Evolutionary conservation across 2,329 filamentous ascomycete species (phyloP).

Genomic region (Nemania bipapillata): DNA sequence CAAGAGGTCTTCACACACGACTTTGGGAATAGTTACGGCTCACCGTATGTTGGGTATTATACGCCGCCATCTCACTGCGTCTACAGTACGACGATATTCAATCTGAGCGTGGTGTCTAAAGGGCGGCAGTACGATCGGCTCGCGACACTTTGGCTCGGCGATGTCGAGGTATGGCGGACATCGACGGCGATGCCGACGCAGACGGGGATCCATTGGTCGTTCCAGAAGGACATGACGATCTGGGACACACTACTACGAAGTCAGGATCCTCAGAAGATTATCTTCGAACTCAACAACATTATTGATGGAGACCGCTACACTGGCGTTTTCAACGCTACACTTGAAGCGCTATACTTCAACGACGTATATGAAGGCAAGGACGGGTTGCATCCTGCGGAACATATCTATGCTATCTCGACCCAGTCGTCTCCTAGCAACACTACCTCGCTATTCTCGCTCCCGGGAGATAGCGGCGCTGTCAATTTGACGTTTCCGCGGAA

Average conservation of each 20-base stretch:
- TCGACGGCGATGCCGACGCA: conserved; percentile 71
- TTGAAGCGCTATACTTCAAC: conserved; percentile 65
- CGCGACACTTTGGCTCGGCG: conserved; percentile 68
- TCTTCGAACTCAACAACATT: conserved; percentile 71
- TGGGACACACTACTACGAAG: conserved; percentile 64
- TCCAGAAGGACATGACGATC: conserved; percentile 71
- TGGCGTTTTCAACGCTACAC: conserved; percentile 66
- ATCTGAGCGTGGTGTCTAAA: conserved; percentile 68
- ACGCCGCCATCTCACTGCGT: conserved; percentile 43
- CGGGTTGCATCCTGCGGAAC: conserved; percentile 48
- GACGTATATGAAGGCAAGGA: conserved; percentile 44
- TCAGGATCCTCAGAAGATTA: conserved; percentile 63
- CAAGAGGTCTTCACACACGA: conserved; percentile 43
- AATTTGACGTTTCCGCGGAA: conserved; percentile 65
- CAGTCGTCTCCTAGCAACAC: conserved; percentile 56
- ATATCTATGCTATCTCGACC: conserved; percentile 57
- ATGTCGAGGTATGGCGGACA: conserved; percentile 72
- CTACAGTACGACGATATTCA: conserved; percentile 58
- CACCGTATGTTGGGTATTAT: conserved; percentile 47
- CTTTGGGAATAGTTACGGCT: conserved; percentile 48
- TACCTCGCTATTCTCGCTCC: conserved; percentile 67
- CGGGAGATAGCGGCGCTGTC: conserved; percentile 62
- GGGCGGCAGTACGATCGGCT: conserved; percentile 72
- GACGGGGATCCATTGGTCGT: conserved; percentile 64
- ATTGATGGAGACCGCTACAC: conserved; percentile 67